These are phyloP conservation scores for Pestalotiopsis sp. DNA, from an alignment of 2,329 filamentous ascomycete species.

Conservation along the genomic window DNA sequence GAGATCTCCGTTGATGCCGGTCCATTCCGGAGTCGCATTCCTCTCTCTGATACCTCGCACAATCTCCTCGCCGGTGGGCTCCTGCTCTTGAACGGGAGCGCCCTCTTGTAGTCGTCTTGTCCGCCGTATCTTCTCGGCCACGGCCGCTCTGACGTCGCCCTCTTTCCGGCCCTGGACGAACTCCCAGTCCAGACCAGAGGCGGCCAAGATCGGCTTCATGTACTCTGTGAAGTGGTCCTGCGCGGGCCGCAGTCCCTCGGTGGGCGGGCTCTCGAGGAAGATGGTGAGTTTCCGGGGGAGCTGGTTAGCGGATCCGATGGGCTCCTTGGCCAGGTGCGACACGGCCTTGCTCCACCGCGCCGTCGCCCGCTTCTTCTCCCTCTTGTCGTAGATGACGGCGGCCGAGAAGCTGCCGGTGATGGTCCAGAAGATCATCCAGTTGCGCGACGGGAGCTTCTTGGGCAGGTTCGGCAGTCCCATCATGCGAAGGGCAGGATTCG, in stretches of 20 bases:
- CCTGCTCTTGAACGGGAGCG: conserved; percentile 45
- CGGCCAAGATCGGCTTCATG: conserved; percentile 87
- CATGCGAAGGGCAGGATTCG: conserved; percentile 76
- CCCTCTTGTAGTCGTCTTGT: conserved; percentile 58
- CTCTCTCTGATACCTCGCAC: conserved; percentile 66
- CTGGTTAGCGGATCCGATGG: conserved; percentile 66
- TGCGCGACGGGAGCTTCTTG: conserved; percentile 85
- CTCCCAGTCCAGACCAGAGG: conserved; percentile 92
- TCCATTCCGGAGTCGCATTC: conserved; percentile 70
- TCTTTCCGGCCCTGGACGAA: conserved; percentile 90
- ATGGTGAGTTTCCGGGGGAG: conserved; percentile 85
- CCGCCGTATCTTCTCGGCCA: conserved; percentile 85
- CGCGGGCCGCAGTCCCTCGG: conserved; percentile 80
- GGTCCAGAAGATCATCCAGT: conserved; percentile 95
- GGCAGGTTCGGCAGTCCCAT: conserved; percentile 85
- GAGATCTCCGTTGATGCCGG: conserved; percentile 79
- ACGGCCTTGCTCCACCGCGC: conserved; percentile 86
- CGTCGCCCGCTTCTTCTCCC: conserved; percentile 83
- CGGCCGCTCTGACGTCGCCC: conserved; percentile 86
- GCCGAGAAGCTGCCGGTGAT: conserved; percentile 77
- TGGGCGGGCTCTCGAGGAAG: conserved; percentile 83
- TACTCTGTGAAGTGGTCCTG: conserved; percentile 97
- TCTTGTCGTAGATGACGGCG: conserved; percentile 88
- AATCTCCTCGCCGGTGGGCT: conserved; percentile 59
- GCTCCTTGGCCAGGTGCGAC: conserved; percentile 78